Evolutionary conservation across 2,329 filamentous ascomycete species (phyloP), one percentile per base, ranked within the genome.

Genomic region (Alternaria gansuensis): DNA sequence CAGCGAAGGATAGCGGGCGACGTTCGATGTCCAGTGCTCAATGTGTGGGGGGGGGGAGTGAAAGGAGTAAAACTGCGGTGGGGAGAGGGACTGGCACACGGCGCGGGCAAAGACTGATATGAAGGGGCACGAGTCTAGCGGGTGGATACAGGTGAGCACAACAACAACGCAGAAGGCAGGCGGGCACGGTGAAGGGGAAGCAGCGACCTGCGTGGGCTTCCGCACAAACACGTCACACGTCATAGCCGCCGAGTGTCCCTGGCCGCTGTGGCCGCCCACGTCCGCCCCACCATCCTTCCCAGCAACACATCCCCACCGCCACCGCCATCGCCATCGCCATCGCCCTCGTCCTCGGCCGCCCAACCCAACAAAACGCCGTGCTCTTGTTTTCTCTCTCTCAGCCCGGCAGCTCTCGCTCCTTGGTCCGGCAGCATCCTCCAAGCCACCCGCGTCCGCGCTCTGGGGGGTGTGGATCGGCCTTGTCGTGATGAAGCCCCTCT

Each of bases 141-240:
- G 34, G 54, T 53, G 54, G 54, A 48, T 28, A 40, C 54, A 31
- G 21, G 51, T 21, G 54, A 21, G 17, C 37, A 40, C 37, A 40
- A 36, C 51, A 53, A 28, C 44, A 31, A 51, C 44, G 44, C 44
- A 33, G 44, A 44, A 50, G 24, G 51, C 41, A 41, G 51, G 51
- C 41, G 51, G 51, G 41, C 39, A 34, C 51, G 51, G 51, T 54
- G 51, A 54, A 17, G 21, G 40, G 43, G 40, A 44, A 40, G 40
- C 33, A 33, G 52, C 51, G 59, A 54, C 37, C 39, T 51, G 55
- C 36, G 43, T 17, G 17, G 17, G 17, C 17, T 17, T 51, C 43
- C 13, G 46, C 46, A 39, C 23, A 31, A 37, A 44, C 46, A 48
- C 40, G 29, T 46, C 51, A 49, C 59, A 62, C 61, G 61, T 63